phyloP scores from a whole-genome alignment of 441 rosid genomes.

The Pelargonium citronellum region DNA sequence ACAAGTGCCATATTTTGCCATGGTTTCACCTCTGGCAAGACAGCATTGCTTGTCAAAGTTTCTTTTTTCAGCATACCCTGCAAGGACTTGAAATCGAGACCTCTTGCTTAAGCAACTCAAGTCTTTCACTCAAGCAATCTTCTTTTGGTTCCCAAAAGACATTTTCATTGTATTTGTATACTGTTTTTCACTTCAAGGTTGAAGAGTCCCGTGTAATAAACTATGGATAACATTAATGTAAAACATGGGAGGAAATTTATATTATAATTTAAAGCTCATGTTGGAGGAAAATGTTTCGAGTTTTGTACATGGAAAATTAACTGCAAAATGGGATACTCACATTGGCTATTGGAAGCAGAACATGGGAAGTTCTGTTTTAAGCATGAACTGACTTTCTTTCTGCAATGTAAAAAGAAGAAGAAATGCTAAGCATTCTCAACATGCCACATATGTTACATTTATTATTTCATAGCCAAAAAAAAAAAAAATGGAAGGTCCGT shows the following conservation, averaged over 20 bases:
- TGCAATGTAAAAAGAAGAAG: slow-evolving; percentile 33
- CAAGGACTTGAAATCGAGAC: too few relatives aligned
- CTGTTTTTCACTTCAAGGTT: not conserved
- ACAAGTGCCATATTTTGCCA: not conserved
- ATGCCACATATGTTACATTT: slow-evolving; percentile 1
- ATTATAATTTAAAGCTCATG: not conserved
- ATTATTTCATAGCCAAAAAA: not conserved
- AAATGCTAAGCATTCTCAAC: slow-evolving; percentile 1
- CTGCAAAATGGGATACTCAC: slow-evolving; percentile 34
- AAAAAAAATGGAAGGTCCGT: slow-evolving; percentile 5
- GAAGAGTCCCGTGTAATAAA: not conserved
- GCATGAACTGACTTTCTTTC: slow-evolving; percentile 52
- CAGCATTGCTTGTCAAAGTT: not conserved
- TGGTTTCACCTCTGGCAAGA: not conserved
- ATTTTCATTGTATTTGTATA: not conserved
- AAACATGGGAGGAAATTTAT: too few relatives aligned
- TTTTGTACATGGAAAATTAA: not conserved
- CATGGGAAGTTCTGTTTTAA: slow-evolving; percentile 61
- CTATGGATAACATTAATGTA: not conserved
- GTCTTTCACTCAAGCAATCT: not conserved
- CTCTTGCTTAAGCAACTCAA: too few relatives aligned
- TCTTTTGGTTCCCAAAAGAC: not conserved
- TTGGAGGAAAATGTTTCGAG: not conserved
- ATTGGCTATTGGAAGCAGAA: slow-evolving; percentile 31
- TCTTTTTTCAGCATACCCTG: not conserved